Conservation (phyloP, 1,139 yeast species). For the Debaryomyces subglobosus region DNA sequence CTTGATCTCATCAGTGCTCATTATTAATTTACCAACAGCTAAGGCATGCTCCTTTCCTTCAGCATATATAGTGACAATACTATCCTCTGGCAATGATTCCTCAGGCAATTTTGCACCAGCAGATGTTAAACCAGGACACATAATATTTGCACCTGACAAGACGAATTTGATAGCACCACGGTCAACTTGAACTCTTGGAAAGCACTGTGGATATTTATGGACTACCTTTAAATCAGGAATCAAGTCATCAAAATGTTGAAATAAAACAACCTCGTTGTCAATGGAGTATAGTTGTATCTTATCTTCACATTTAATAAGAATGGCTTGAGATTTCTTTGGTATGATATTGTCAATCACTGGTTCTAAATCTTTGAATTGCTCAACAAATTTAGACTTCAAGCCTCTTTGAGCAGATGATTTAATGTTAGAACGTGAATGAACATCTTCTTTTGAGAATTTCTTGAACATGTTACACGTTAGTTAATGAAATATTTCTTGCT, state of each 20-base stretch:
- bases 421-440: slow-evolving; percentile 87
- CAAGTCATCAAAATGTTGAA: slow-evolving; percentile 83
- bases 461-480: slow-evolving; percentile 43
- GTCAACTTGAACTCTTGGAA: slow-evolving; percentile 89
- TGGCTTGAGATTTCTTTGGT: slow-evolving; percentile 90
- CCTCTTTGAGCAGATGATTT: slow-evolving; percentile 92
- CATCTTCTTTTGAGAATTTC: slow-evolving; percentile 83
- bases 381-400: slow-evolving; percentile 69
- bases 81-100: slow-evolving; percentile 60
- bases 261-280: slow-evolving; percentile 73
- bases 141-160: slow-evolving; percentile 90
- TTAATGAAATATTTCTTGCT: background rate
- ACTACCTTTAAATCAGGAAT: slow-evolving; percentile 78
- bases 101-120: slow-evolving; percentile 87
- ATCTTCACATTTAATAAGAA: slow-evolving; percentile 85
- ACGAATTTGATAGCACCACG: slow-evolving; percentile 97
- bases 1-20: slow-evolving; percentile 92
- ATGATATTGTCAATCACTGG: slow-evolving; percentile 76
- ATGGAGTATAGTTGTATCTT: slow-evolving; percentile 77
- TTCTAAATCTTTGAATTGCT: slow-evolving; percentile 73
- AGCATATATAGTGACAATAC: slow-evolving; percentile 81
- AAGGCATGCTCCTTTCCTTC: slow-evolving; percentile 92
- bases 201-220: slow-evolving; percentile 79
- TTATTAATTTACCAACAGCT: slow-evolving; percentile 82
- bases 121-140: slow-evolving; percentile 97